phyloP scores from a whole-genome alignment of 2,329 filamentous ascomycete genomes.

The Sarocladium brachiariae region DNA sequence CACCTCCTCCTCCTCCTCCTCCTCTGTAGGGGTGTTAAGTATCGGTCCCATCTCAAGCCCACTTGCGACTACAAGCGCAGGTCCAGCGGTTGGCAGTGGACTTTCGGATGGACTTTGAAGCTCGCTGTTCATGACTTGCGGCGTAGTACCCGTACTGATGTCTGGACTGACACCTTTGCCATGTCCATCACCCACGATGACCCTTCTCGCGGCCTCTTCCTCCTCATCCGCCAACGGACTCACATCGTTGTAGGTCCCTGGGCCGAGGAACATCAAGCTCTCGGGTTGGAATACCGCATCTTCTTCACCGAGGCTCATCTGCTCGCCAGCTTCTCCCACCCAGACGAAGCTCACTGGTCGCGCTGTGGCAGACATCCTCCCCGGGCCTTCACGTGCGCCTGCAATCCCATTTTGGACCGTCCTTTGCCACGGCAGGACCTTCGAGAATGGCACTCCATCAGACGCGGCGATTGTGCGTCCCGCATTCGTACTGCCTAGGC shows the following conservation, averaged over 20 bases:
- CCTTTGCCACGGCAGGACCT: background rate
- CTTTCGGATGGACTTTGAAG: slow-evolving; percentile 6
- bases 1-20: too few relatives aligned
- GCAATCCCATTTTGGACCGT: background rate
- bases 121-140: slow-evolving; percentile 12
- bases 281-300: too few relatives aligned
- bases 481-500: background rate
- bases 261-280: slow-evolving; percentile 47
- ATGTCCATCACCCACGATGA: slow-evolving; percentile 11
- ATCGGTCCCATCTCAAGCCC: too few relatives aligned
- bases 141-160: slow-evolving; percentile 23
- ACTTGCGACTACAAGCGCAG: too few relatives aligned
- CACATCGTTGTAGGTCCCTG: slow-evolving; percentile 38
- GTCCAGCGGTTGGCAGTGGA: background rate
- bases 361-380: slow-evolving; percentile 25
- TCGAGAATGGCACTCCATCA: background rate
- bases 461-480: background rate
- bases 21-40: too few relatives aligned
- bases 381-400: background rate
- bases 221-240: slow-evolving; percentile 36
- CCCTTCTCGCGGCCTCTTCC: slow-evolving; percentile 17
- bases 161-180: slow-evolving; percentile 23
- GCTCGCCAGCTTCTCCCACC: slow-evolving; percentile 15
- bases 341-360: slow-evolving; percentile 21
- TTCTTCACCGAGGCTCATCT: slow-evolving; percentile 25